phyloP scores from a whole-genome alignment of 768 basidiomycete species.

The Suillus decipiens region DNA sequence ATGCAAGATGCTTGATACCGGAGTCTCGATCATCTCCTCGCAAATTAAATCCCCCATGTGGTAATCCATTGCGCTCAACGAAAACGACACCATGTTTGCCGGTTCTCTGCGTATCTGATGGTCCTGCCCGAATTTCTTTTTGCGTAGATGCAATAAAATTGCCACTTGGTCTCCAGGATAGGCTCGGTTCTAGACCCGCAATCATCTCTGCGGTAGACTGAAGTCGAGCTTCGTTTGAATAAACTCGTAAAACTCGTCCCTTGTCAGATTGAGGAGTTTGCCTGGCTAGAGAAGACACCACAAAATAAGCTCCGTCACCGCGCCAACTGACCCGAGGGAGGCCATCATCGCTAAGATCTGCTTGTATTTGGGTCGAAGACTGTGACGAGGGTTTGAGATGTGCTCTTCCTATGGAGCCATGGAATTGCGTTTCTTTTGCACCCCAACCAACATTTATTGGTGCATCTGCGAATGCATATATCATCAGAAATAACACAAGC shows the following conservation, averaged over 20 bases:
- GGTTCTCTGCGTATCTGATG: constrained; percentile 64
- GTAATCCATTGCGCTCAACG: constrained; percentile 92
- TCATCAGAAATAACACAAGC: constrained; percentile 10
- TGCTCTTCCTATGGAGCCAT: constrained; percentile 89
- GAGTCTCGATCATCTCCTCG: constrained; percentile 60
- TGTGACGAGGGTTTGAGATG: constrained; percentile 54
- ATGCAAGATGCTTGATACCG: constrained; percentile 71
- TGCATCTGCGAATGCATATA: constrained; percentile 52
- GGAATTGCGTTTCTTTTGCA: constrained; percentile 94
- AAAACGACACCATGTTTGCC: constrained; percentile 86
- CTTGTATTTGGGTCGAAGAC: constrained; percentile 40
- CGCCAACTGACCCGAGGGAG: constrained; percentile 86
- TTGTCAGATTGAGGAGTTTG: constrained; percentile 21
- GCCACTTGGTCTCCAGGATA: constrained; percentile 89
- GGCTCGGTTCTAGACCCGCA: constrained; percentile 74
- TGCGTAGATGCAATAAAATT: constrained; percentile 83
- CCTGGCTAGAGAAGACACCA: constrained; percentile 72
- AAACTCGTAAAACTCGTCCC: constrained; percentile 30
- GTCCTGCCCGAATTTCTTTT: constrained; percentile 71
- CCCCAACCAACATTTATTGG: constrained; percentile 99
- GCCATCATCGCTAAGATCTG: constrained; percentile 71
- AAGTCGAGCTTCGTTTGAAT: constrained; percentile 54
- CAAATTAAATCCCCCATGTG: constrained; percentile 87
- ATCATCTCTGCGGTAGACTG: constrained; percentile 86
- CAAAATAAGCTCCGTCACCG: constrained; percentile 89